Evolutionary conservation across 2,329 filamentous ascomycete genomes (phyloP).

Genomic region (Trichoderma aggressivum): DNA sequence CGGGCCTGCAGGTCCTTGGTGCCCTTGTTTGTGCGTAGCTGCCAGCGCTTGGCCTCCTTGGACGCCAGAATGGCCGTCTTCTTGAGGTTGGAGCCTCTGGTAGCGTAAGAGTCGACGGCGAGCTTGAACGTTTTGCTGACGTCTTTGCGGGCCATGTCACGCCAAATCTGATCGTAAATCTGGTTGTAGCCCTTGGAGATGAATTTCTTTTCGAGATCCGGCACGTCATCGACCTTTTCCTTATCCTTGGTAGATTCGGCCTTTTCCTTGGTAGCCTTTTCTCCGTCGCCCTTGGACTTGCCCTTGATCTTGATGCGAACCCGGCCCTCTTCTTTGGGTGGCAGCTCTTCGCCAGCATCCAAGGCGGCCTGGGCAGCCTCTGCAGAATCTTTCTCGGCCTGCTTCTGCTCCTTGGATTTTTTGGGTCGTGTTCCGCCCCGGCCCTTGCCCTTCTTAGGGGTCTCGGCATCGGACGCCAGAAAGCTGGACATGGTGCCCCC

Average conservation of each 20-base stretch:
- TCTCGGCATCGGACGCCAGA: slow-evolving; percentile 60
- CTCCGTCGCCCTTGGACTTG: slow-evolving; percentile 43
- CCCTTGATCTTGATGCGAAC: slow-evolving; percentile 63
- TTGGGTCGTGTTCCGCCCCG: slow-evolving; percentile 69
- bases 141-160: slow-evolving; percentile 89
- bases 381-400: slow-evolving; percentile 76
- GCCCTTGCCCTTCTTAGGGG: slow-evolving; percentile 51
- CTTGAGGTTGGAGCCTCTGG: slow-evolving; percentile 90
- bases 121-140: slow-evolving; percentile 89
- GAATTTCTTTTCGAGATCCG: slow-evolving; percentile 62
- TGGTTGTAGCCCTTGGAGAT: slow-evolving; percentile 93
- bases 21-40: slow-evolving; percentile 95
- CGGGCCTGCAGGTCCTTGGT: slow-evolving; percentile 96
- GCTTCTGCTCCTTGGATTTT: slow-evolving; percentile 86
- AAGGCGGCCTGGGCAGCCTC: slow-evolving; percentile 83
- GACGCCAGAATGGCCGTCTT: slow-evolving; percentile 96
- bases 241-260: slow-evolving; percentile 53
- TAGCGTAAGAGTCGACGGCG: slow-evolving; percentile 79
- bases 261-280: slow-evolving; percentile 40
- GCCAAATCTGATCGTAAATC: slow-evolving; percentile 96
- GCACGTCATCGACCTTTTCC: slow-evolving; percentile 49
- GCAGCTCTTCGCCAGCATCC: slow-evolving; percentile 71
- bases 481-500: slow-evolving; percentile 85
- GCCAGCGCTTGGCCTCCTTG: slow-evolving; percentile 96
- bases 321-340: slow-evolving; percentile 55